These are phyloP conservation scores for Corrigiola litoralis DNA, from an alignment of 179 eudicot species.

Conservation along the genomic window DNA sequence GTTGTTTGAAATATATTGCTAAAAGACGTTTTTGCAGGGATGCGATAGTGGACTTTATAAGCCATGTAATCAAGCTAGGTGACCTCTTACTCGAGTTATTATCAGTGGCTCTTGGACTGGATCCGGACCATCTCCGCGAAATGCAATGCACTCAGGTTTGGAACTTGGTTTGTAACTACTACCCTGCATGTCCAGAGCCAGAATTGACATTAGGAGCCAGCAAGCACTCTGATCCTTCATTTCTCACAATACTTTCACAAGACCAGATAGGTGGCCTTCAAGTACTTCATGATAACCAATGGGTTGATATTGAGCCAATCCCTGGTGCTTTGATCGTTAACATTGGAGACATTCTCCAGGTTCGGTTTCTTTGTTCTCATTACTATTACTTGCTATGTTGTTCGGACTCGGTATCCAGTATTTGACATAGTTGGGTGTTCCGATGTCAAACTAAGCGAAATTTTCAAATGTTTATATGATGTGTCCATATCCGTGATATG, in stretches of 20 bases:
- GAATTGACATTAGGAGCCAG: constrained; percentile 22
- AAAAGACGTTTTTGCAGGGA: constrained; percentile 23
- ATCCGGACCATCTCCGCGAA: constrained; percentile 9
- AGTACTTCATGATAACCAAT: constrained; percentile 20
- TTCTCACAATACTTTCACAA: constrained; percentile 21
- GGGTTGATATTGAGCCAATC: constrained; percentile 22
- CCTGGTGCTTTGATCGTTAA: constrained; percentile 19
- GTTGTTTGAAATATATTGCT: not conserved
- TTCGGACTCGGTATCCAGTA: not conserved
- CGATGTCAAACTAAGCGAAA: too few species aligned
- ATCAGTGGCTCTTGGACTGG: constrained; percentile 26
- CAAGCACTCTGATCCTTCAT: constrained; percentile 23
- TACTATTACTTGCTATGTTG: not conserved
- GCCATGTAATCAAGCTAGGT: not conserved
- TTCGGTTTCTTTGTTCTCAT: not conserved
- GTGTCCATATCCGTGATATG: too few species aligned
- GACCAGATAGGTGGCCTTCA: constrained; percentile 29
- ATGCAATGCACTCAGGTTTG: constrained; percentile 10
- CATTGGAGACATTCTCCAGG: constrained; percentile 24
- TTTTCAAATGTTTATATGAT: too few species aligned
- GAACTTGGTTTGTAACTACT: constrained; percentile 18
- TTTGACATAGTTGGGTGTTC: too few species aligned
- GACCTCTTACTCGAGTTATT: constrained; percentile 14
- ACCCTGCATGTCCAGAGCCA: constrained; percentile 32
- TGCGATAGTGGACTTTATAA: constrained; percentile 14